Evolutionary conservation across 768 basidiomycete genomes (phyloP).

Genomic region (Hebeloma cylindrosporum): DNA sequence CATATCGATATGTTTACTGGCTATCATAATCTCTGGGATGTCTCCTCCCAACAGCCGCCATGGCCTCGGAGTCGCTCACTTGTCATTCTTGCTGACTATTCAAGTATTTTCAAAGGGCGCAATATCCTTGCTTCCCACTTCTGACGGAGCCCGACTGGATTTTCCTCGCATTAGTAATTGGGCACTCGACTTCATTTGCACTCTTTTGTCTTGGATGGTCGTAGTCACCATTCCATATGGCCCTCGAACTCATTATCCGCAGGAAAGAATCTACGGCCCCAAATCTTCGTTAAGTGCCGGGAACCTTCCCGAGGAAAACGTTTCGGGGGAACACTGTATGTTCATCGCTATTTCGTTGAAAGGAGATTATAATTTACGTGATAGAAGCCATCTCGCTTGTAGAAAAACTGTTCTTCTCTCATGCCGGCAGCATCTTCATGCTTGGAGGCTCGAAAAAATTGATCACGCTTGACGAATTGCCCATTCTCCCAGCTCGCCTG

Average conservation of each 20-base stretch:
- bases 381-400: background rate
- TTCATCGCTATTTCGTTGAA: no score
- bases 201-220: slow-evolving; percentile 10
- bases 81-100: no score
- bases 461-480: slow-evolving; percentile 11
- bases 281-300: slow-evolving; percentile 3
- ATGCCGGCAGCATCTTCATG: slow-evolving; percentile 15
- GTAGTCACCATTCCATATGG: slow-evolving; percentile 5
- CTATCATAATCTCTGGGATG: no score
- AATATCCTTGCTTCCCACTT: slow-evolving; percentile 8
- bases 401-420: slow-evolving; percentile 10
- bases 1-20: slow-evolving; percentile 1
- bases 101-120: background rate
- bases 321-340: slow-evolving; percentile 10
- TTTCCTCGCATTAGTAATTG: background rate
- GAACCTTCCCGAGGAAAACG: slow-evolving; percentile 15
- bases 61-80: no score
- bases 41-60: no score
- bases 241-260: slow-evolving; percentile 9
- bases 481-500: slow-evolving; percentile 13
- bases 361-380: no score
- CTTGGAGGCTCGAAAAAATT: slow-evolving; percentile 14
- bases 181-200: slow-evolving; percentile 8
- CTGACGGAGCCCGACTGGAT: background rate
- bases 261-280: slow-evolving; percentile 10